A percentile compares a stretch with the other conserved stretches of the same genome.
Conservation (phyloP, 2,329 filamentous ascomycete species). For the Alternaria sp. region DNA sequence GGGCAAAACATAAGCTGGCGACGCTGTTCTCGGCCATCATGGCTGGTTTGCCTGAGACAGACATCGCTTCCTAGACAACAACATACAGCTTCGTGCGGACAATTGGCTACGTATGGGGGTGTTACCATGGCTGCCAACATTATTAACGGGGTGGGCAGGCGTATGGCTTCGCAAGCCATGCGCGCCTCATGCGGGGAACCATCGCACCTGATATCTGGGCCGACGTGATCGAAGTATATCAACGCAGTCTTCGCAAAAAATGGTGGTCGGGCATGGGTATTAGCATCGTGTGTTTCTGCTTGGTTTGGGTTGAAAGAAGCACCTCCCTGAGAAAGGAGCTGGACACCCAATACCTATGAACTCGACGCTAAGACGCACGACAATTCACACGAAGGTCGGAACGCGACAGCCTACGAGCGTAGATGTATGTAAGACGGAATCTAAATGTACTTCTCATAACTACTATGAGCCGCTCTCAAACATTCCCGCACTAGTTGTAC, state of each 20-base stretch:
- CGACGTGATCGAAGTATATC: background rate
- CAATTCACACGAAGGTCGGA: background rate
- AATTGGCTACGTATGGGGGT: conserved; percentile 29
- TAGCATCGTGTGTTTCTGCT: conserved; percentile 4
- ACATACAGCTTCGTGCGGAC: conserved; percentile 25
- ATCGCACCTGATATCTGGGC: background rate
- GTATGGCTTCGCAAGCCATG: conserved; percentile 9
- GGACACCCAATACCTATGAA: conserved; percentile 10
- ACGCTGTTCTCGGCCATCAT: conserved; percentile 54
- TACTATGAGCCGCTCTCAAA: background rate
- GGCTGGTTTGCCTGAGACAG: conserved; percentile 21
- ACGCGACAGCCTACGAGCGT: background rate
- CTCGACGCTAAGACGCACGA: conserved; percentile 8
- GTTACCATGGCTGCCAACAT: conserved; percentile 18
- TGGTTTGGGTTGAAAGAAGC: background rate
- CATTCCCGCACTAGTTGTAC: conserved; percentile 2
- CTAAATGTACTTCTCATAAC: background rate
- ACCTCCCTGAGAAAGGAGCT: conserved; percentile 10
- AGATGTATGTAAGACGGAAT: background rate
- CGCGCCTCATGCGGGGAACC: background rate
- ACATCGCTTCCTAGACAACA: conserved; percentile 21
- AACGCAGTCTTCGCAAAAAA: background rate
- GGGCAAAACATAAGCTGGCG: conserved; percentile 19
- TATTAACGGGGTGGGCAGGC: background rate
- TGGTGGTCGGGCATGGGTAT: conserved; percentile 6